Evolutionary conservation across 2,329 filamentous ascomycete species (phyloP), one percentile per base, ranked within the genome.

Genomic region (Aspergillus amoenus): DNA sequence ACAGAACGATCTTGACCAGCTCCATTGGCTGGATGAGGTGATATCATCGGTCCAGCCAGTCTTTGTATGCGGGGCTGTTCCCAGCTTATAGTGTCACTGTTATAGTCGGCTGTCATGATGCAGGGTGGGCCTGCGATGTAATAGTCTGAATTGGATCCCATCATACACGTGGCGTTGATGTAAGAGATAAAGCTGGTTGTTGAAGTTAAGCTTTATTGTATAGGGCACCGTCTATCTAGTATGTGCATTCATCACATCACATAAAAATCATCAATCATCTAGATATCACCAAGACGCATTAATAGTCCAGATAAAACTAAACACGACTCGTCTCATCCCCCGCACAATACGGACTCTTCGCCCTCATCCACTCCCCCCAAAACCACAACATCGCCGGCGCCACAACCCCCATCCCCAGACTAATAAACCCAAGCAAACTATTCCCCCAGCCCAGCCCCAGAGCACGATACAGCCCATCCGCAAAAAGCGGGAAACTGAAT

Each of bases 301-400:
- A 18, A 18, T 18, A 3, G 18, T 18, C 18, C 2, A 18, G 18
- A 18, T 21, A 21, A 21, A 3, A 21, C 21, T 21, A 21, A 21
- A 21, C 21, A 21, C 21, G 21, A 11, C 42, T 40, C 7, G 32
- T 34, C 51, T 46, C 41, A 11, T 46, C 51, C 3, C 59, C 59
- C 6, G 59, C 56, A 41, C 52, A 56, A 64, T 77, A 81, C 21
- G 72, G 69, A 66, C 78, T 80, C 65, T 67, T 75, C 21, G 41
- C 67, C 57, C 80, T 70, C 65, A 82, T 58, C 50, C 48, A 65
- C 63, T 73, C 73, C 0, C 80, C 80, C 66, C 70, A 81, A 41
- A 65, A 73, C 78, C 78, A 81, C 48, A 82, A 61, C 53, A 81
- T 54, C 6, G 79, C 64, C 5, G 79, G 79, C 12, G 77, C 77